Conservation (phyloP, 2,329 filamentous ascomycete species). For the Clonostachys sp. region DNA sequence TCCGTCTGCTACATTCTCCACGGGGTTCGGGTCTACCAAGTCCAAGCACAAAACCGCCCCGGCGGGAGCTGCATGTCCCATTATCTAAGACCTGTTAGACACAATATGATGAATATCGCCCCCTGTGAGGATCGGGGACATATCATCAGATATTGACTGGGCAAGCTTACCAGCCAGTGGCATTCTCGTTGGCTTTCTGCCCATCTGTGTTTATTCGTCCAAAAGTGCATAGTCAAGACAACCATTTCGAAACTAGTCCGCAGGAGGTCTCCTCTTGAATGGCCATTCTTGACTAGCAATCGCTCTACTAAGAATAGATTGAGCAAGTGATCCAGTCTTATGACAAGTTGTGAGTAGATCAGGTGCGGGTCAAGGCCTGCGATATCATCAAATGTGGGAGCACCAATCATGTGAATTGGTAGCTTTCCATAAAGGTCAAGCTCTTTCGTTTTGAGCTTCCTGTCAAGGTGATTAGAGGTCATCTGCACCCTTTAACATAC, state of each 20-base stretch:
- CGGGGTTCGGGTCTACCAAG: too few relatives aligned
- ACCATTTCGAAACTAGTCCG: constrained; percentile 40
- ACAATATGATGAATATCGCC: background rate
- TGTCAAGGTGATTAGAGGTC: too few relatives aligned
- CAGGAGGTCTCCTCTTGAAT: constrained; percentile 27
- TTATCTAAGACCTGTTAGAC: constrained; percentile 14
- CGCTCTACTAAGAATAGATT: constrained; percentile 55
- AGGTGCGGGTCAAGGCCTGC: background rate
- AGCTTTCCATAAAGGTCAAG: too few relatives aligned
- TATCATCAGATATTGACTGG: background rate
- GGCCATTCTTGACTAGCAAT: constrained; percentile 36
- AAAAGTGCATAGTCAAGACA: constrained; percentile 34
- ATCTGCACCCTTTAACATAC: too few relatives aligned
- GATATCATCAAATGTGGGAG: too few relatives aligned
- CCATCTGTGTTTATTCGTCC: constrained; percentile 25
- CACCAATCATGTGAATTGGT: too few relatives aligned
- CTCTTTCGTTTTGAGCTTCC: too few relatives aligned
- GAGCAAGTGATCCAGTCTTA: constrained; percentile 44
- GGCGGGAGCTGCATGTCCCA: constrained; percentile 41
- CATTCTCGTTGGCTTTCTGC: too few relatives aligned
- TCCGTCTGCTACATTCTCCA: too few relatives aligned
- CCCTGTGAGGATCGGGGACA: constrained; percentile 8
- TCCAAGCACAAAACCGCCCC: constrained; percentile 42
- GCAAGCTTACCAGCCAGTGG: background rate
- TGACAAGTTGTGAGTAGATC: constrained; percentile 36